A percentile compares a stretch with the other conserved stretches of the same genome.
These are phyloP conservation scores for Rutidosis leptorrhynchoides DNA, from an alignment of 129 eudicot genomes.

Conservation along the genomic window DNA sequence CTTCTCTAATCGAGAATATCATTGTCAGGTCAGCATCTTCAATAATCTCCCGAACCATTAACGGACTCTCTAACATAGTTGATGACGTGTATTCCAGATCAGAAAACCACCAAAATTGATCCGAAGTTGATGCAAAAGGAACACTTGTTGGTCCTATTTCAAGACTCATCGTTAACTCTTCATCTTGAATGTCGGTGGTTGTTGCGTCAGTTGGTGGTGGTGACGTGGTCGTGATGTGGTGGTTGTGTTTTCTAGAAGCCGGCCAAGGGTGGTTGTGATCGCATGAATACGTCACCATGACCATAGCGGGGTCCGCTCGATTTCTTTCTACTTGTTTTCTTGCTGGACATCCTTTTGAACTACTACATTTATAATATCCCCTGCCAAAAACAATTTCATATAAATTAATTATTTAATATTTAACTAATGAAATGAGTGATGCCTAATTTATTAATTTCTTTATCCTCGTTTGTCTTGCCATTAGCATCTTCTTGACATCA, in stretches of 20 bases:
- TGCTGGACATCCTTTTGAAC: slow-evolving; percentile 94
- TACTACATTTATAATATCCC: slow-evolving; percentile 93
- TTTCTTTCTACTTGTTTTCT: no score
- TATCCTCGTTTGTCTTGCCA: slow-evolving; percentile 26
- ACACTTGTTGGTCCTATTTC: slow-evolving; percentile 21
- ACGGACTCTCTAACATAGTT: slow-evolving; percentile 53
- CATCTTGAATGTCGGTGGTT: slow-evolving; percentile 35
- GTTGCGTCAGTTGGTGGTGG: neutral
- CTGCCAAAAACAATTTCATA: slow-evolving; percentile 32
- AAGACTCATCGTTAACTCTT: slow-evolving; percentile 28
- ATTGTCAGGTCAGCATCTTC: slow-evolving; percentile 46
- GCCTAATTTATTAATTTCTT: slow-evolving; percentile 6
- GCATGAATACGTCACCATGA: slow-evolving; percentile 72
- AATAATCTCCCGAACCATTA: slow-evolving; percentile 30
- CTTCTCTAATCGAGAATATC: slow-evolving; percentile 61
- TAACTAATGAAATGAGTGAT: no score
- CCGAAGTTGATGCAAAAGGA: slow-evolving; percentile 11
- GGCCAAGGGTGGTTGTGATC: slow-evolving; percentile 90
- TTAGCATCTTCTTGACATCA: slow-evolving; percentile 40
- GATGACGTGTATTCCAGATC: slow-evolving; percentile 51
- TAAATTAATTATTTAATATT: no score
- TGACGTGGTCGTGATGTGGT: slow-evolving; percentile 12
- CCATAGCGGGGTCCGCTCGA: slow-evolving; percentile 67
- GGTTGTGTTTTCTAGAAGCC: slow-evolving; percentile 47
- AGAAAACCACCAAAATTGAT: slow-evolving; percentile 49